These are phyloP conservation scores for Astrothelium subdiscretum DNA, from an alignment of 495 filamentous ascomycete species.

Conservation along the genomic window DNA sequence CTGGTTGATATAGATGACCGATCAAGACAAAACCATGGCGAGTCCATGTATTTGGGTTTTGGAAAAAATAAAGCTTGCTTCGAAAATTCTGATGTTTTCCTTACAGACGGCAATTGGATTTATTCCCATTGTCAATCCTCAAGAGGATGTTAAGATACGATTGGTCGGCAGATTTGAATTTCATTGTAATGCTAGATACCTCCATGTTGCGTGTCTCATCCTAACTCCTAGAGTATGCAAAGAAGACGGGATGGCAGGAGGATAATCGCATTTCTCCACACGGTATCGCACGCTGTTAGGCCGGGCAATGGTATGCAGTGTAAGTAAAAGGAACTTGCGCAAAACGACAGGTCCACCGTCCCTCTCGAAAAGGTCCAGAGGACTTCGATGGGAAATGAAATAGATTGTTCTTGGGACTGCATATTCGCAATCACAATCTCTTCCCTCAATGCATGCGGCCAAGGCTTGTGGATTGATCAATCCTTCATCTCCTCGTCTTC, in stretches of 20 bases:
- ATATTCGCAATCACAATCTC: background rate
- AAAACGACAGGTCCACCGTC: too few species aligned
- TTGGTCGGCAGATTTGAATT: too few species aligned
- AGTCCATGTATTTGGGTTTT: too few species aligned
- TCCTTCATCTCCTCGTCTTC: conserved; percentile 28
- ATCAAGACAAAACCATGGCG: background rate
- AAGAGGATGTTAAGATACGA: too few species aligned
- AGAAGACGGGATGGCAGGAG: background rate
- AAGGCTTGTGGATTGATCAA: background rate
- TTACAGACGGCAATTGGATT: too few species aligned
- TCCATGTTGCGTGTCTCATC: background rate
- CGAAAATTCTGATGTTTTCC: too few species aligned
- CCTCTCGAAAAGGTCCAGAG: background rate
- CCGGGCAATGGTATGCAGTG: too few species aligned
- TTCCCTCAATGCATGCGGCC: background rate
- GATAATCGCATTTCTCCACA: background rate
- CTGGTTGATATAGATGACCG: background rate
- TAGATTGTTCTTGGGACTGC: background rate
- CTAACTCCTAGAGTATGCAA: background rate
- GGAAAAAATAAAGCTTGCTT: too few species aligned
- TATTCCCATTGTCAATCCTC: too few species aligned
- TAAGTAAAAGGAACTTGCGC: too few species aligned
- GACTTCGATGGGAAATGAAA: background rate
- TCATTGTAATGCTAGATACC: too few species aligned
- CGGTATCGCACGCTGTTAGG: too few species aligned